phyloP scores from a whole-genome alignment of 257 asterid genomes.

The Cynanchum wilfordii region DNA sequence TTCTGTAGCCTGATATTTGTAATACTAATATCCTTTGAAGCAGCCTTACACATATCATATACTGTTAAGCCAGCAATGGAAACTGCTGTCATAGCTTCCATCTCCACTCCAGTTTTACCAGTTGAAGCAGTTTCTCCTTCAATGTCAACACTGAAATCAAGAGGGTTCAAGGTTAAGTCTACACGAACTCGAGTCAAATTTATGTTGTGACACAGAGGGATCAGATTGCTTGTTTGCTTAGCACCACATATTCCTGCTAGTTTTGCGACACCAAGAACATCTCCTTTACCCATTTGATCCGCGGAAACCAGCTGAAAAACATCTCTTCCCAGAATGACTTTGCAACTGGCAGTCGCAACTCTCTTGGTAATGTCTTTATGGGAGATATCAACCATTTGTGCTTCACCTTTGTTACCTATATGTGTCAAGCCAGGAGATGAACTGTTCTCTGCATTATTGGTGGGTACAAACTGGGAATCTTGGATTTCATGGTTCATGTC shows the following conservation, averaged over 20 bases:
- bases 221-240: constrained; percentile 72
- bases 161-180: constrained; percentile 45
- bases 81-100: constrained; percentile 87
- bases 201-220: constrained; percentile 80
- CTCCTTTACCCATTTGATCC: constrained; percentile 73
- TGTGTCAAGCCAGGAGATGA: constrained; percentile 45
- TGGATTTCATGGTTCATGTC: constrained; percentile 15
- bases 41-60: constrained; percentile 89
- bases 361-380: constrained; percentile 57
- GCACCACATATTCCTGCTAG: constrained; percentile 76
- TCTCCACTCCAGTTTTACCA: constrained; percentile 85
- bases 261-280: constrained; percentile 74
- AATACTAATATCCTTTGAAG: constrained; percentile 60
- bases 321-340: constrained; percentile 57
- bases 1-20: constrained; percentile 58
- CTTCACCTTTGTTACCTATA: constrained; percentile 56
- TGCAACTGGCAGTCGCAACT: constrained; percentile 71
- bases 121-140: constrained; percentile 49
- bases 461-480: constrained; percentile 25
- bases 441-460: constrained; percentile 16
- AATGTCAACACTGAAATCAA: constrained; percentile 52
- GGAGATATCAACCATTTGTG: constrained; percentile 80
- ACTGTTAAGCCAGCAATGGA: constrained; percentile 74
- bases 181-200: constrained; percentile 52
- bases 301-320: constrained; percentile 73